Base-by-base conservation (phyloP, 306 rosid genomes). In the Lablab purpureus region DNA sequence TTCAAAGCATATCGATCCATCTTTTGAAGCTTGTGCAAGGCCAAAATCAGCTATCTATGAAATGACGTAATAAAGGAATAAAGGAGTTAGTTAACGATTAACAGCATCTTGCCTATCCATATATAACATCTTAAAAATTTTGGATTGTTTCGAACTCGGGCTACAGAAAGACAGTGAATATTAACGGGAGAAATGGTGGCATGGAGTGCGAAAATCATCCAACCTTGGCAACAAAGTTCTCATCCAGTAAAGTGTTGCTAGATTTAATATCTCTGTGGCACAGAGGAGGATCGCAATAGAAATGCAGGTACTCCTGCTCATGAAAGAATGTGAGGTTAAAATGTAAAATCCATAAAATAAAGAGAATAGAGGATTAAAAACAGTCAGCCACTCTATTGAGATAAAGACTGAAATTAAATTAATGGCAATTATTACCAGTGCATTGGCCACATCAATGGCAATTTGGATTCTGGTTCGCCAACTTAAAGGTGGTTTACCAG, bases 261-360 rank as follows among this genome's bases (percentile, higher is more conserved):
- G 99, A 89, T 84, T 95, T 95, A 7, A 95, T 91, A 86, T 95
- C 98, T 87, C 99, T 89, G 76, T 95, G 98, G 86, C 93, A 95
- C 66, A 95, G 82, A 73, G 99, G 97, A 83, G 99, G 99, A 84
- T 95, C 94, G 37, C 99, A 95, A 77, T 95, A 95, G 80, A 89
- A 95, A 84, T 95, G 99, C 68, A 95, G 99, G 87, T 96, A 95
- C 85, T 95, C 99, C 99, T 95, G 94, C 90, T 78, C 51, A 84
- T 36, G 62, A 73, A 75, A 69, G 73, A 76, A 82, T 64, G 79
- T 40, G 32, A 54, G 71, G 74, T 73, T 14, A 10, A 76, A 68
- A 67, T 73, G 49, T 51, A 37, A 76, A 43, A 59, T 52, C 45
- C 19, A 70, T 36, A 49, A 12, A 13, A 7, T 9, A 32, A 14